A percentile compares a stretch with the other conserved stretches of the same genome.
Evolutionary conservation across 2,329 filamentous ascomycete genomes (phyloP).

Genomic region (Sarocladium strictum): DNA sequence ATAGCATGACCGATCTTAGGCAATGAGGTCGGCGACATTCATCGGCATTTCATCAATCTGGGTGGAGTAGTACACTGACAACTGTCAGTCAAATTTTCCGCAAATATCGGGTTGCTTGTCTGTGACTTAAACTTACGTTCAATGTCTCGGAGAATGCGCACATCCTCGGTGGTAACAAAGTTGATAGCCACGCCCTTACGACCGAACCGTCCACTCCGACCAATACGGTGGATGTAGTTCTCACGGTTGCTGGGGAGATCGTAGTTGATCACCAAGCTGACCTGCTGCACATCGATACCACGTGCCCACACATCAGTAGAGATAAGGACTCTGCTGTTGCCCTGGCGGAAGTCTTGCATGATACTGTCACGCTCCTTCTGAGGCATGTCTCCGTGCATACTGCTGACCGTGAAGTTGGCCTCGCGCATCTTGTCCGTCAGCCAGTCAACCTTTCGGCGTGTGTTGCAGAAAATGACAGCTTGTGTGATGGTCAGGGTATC

Average conservation of each 20-base stretch:
- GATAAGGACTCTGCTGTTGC: slow-evolving; percentile 92
- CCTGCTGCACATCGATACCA: slow-evolving; percentile 98
- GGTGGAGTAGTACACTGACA: slow-evolving; percentile 81
- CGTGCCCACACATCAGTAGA: slow-evolving; percentile 97
- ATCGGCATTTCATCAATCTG: slow-evolving; percentile 99
- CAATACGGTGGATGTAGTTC: slow-evolving; percentile 99
- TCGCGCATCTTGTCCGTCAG: slow-evolving; percentile 99
- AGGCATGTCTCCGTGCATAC: slow-evolving; percentile 99
- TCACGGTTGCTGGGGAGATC: slow-evolving; percentile 97
- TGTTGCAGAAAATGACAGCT: slow-evolving; percentile 99
- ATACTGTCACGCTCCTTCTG: slow-evolving; percentile 98
- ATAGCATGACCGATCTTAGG: slow-evolving; percentile 21
- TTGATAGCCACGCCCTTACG: slow-evolving; percentile 99
- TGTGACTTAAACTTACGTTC: slow-evolving; percentile 58
- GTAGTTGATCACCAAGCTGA: slow-evolving; percentile 98
- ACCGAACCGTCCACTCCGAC: slow-evolving; percentile 89
- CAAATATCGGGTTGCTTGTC: neutral
- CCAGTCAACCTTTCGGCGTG: slow-evolving; percentile 98
- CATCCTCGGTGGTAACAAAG: slow-evolving; percentile 97
- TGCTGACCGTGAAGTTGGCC: slow-evolving; percentile 96
- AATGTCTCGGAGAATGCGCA: slow-evolving; percentile 94
- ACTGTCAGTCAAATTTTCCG: slow-evolving; percentile 24
- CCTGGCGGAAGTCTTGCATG: slow-evolving; percentile 98
- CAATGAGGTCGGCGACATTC: slow-evolving; percentile 68
- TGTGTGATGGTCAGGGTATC: slow-evolving; percentile 98